phyloP scores from a whole-genome alignment of 2,329 filamentous ascomycete genomes.

The Verticillium nubilum region DNA sequence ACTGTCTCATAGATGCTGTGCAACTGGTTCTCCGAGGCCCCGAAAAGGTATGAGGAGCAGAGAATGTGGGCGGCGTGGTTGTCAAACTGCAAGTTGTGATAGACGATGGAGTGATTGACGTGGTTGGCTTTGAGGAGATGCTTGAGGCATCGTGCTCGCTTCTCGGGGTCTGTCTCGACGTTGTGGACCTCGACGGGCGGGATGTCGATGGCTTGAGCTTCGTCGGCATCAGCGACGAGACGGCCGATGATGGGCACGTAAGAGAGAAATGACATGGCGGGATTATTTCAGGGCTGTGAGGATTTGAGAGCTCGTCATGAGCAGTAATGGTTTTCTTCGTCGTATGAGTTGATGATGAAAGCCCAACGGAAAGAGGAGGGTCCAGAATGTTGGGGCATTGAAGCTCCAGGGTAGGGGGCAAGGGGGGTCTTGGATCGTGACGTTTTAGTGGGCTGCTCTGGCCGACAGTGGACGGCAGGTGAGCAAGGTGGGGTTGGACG shows the following conservation, averaged over 20 bases:
- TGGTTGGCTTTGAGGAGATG: conserved; percentile 91
- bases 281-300: conserved; percentile 13
- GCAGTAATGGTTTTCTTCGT: not conserved
- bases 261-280: conserved; percentile 29
- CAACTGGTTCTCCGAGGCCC: conserved; percentile 67
- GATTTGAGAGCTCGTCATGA: not conserved
- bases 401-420: no score
- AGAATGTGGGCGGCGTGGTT: conserved; percentile 83
- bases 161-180: conserved; percentile 75
- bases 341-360: not conserved
- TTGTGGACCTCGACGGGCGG: conserved; percentile 68
- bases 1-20: conserved; percentile 77
- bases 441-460: not conserved
- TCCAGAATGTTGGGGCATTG: not conserved
- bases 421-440: not conserved
- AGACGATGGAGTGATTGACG: conserved; percentile 79
- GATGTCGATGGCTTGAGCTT: conserved; percentile 43
- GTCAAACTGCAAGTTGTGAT: conserved; percentile 67
- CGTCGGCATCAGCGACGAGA: conserved; percentile 21
- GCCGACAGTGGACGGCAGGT: not conserved
- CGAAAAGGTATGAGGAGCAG: conserved; percentile 79
- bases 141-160: conserved; percentile 76
- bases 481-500: not conserved
- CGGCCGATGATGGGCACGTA: conserved; percentile 35
- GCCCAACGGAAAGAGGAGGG: not conserved